These are phyloP conservation scores for Penstemon eatonii DNA, from an alignment of 257 asterid species.

Conservation along the genomic window DNA sequence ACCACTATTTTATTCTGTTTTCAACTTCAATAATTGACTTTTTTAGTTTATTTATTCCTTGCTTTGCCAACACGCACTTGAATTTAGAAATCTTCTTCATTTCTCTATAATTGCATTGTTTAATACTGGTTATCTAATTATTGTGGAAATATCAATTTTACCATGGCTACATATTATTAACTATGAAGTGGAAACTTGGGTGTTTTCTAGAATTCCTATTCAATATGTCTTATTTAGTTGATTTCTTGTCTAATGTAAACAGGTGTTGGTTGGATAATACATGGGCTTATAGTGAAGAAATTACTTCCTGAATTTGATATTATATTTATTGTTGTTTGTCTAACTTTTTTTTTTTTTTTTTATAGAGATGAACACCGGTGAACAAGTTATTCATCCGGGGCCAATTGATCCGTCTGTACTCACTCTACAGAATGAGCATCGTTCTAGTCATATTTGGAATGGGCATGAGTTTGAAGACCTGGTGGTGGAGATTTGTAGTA, in stretches of 20 bases:
- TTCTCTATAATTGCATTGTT: slow-evolving; percentile 23
- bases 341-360: too few relatives aligned
- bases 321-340: too few relatives aligned
- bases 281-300: slow-evolving; percentile 23
- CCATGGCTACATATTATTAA: not conserved
- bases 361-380: too few relatives aligned
- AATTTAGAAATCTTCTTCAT: slow-evolving; percentile 21
- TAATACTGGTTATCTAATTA: not conserved
- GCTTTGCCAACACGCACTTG: slow-evolving; percentile 20
- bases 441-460: too few relatives aligned
- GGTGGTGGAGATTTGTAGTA: too few relatives aligned
- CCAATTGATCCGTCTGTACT: too few relatives aligned
- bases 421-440: too few relatives aligned
- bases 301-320: not conserved
- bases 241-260: not conserved
- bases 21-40: slow-evolving; percentile 25
- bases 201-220: too few relatives aligned
- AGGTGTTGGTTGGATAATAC: slow-evolving; percentile 25
- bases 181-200: not conserved
- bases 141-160: not conserved
- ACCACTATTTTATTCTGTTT: slow-evolving; percentile 28
- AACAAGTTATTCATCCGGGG: too few relatives aligned
- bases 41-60: slow-evolving; percentile 23
- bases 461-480: too few relatives aligned
- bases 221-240: not conserved